These are phyloP conservation scores for Pleurotus sapidus DNA, from an alignment of 768 basidiomycete genomes.

Conservation along the genomic window DNA sequence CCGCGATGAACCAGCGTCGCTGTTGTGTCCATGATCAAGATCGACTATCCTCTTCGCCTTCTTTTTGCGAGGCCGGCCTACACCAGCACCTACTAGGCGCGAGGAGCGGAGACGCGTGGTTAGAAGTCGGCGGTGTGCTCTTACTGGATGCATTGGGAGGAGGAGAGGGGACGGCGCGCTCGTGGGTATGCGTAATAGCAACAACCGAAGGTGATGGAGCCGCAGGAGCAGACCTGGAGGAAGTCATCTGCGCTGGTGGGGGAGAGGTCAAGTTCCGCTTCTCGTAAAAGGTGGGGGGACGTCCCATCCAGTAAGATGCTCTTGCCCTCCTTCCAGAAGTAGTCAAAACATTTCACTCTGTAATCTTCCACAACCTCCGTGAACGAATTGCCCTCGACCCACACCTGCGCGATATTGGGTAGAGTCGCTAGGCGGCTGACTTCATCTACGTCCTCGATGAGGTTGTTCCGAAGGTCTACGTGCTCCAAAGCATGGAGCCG, in stretches of 20 bases:
- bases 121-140: conserved; percentile 22
- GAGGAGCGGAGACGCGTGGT: conserved; percentile 45
- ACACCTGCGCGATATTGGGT: conserved; percentile 78
- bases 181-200: conserved; percentile 44
- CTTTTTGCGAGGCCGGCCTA: conserved; percentile 49
- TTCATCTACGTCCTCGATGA: conserved; percentile 80
- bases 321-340: conserved; percentile 85
- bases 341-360: conserved; percentile 75
- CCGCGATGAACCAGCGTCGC: conserved; percentile 21
- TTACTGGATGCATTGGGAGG: conserved; percentile 10
- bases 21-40: conserved; percentile 52
- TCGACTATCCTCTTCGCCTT: conserved; percentile 79
- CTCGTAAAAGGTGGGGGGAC: conserved; percentile 69
- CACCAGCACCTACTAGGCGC: conserved; percentile 29
- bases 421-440: conserved; percentile 78
- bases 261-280: conserved; percentile 50
- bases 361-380: conserved; percentile 70
- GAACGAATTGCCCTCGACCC: conserved; percentile 84
- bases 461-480: conserved; percentile 79
- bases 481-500: conserved; percentile 82
- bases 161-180: conserved; percentile 7
- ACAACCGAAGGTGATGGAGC: conserved; percentile 61
- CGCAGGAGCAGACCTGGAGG: conserved; percentile 43
- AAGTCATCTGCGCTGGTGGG: conserved; percentile 50
- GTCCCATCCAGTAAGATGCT: conserved; percentile 73